Evolutionary conservation across 2,329 filamentous ascomycete species (phyloP).

Genomic region (Tolypocladium ophioglossoides): DNA sequence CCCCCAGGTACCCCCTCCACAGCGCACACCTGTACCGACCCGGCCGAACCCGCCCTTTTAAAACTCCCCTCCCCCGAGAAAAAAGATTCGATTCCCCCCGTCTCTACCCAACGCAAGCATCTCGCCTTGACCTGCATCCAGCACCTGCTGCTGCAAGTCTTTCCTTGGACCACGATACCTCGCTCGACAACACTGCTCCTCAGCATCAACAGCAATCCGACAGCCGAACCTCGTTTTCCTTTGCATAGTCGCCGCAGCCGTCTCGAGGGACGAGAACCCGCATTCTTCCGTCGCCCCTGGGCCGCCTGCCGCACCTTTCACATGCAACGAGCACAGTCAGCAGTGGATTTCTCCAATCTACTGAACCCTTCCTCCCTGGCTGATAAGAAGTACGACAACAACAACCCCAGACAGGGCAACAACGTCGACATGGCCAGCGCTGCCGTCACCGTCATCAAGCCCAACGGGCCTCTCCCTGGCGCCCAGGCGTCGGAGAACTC

Average conservation of each 20-base stretch:
- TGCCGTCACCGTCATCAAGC: conserved; percentile 45
- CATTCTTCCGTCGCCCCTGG: not conserved
- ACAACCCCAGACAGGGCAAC: conserved; percentile 19
- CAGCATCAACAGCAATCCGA: not conserved
- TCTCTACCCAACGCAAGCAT: conserved; percentile 8
- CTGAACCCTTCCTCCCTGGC: conserved; percentile 44
- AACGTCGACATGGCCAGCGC: conserved; percentile 37
- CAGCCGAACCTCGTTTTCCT: not conserved
- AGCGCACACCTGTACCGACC: conserved; percentile 12
- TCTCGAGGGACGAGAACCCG: not conserved
- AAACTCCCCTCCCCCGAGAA: conserved; percentile 11
- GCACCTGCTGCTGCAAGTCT: not conserved
- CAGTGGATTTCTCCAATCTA: conserved; percentile 66
- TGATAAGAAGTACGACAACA: conserved; percentile 12
- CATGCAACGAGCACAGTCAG: conserved; percentile 66
- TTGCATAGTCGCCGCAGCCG: not conserved
- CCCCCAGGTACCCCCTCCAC: conserved; percentile 1
- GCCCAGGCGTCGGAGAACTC: conserved; percentile 46
- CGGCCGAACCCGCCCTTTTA: conserved; percentile 23
- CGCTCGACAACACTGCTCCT: not conserved
- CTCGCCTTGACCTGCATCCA: not conserved
- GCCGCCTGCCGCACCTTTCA: conserved; percentile 28
- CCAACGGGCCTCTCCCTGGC: conserved; percentile 51
- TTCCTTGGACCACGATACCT: not conserved
- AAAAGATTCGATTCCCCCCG: conserved; percentile 8